Percentiles rank a stretch among this genome's conserved stretches.
phyloP scores from a whole-genome alignment of 768 basidiomycete species.

The Daedaleopsis nitida region DNA sequence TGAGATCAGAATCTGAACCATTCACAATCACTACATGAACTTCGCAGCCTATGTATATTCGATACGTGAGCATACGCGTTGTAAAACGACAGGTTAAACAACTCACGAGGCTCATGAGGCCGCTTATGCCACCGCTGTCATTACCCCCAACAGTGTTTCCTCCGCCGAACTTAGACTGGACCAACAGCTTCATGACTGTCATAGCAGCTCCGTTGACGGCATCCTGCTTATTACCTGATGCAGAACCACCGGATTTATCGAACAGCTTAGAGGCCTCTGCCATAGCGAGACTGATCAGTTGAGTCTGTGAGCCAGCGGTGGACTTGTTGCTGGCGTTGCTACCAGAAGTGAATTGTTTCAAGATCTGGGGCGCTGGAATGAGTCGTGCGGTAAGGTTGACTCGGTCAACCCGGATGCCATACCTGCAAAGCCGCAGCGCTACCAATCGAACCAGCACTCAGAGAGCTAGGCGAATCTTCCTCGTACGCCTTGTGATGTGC shows the following conservation, averaged over 20 bases:
- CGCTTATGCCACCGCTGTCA: conserved; percentile 66
- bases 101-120: conserved; percentile 64
- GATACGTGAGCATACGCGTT: no score
- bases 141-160: conserved; percentile 53
- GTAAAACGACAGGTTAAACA: no score
- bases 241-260: conserved; percentile 64
- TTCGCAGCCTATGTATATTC: conserved; percentile 35
- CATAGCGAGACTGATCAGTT: conserved; percentile 88
- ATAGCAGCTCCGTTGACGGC: conserved; percentile 83
- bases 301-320: conserved; percentile 52
- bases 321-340: conserved; percentile 29
- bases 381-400: no score
- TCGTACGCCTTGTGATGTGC: conserved; percentile 68
- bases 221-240: conserved; percentile 77
- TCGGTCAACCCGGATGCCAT: no score
- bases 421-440: conserved; percentile 81
- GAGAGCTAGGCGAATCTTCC: conserved; percentile 46
- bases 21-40: no score
- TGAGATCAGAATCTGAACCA: no score
- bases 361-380: conserved; percentile 50
- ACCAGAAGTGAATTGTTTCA: conserved; percentile 71
- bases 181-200: conserved; percentile 82
- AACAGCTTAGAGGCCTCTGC: conserved; percentile 77
- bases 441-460: conserved; percentile 67
- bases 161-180: conserved; percentile 63